phyloP scores from a whole-genome alignment of 305 asterid genomes.

The Stenogyne calaminthoides region DNA sequence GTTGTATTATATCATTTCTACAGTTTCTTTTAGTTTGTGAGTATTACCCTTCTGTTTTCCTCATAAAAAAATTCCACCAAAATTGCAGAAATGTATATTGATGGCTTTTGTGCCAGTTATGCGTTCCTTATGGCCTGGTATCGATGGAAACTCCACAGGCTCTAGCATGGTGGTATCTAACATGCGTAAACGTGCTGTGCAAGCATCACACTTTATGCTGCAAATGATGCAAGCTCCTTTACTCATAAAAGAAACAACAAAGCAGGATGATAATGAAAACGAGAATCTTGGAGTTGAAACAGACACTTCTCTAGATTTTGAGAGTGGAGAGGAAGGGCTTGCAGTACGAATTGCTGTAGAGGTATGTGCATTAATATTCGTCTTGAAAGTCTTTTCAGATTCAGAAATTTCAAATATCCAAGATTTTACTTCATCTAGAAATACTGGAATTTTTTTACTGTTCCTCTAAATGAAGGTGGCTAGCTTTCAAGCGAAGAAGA shows the following conservation, averaged over 20 bases:
- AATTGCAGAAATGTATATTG: constrained; percentile 76
- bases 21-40: constrained; percentile 1
- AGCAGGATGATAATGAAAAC: constrained; percentile 35
- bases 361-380: constrained; percentile 48
- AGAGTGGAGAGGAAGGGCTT: constrained; percentile 90
- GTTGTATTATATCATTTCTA: constrained; percentile 21
- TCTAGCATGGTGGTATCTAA: constrained; percentile 67
- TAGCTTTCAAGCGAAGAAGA: constrained; percentile 66
- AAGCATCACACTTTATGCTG: constrained; percentile 92
- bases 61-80: constrained; percentile 9
- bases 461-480: constrained; percentile 51
- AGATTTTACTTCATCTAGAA: constrained; percentile 6
- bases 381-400: background rate
- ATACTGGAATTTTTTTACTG: constrained; percentile 21
- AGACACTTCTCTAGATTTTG: constrained; percentile 46
- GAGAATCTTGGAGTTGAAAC: constrained; percentile 38
- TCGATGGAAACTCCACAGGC: constrained; percentile 59
- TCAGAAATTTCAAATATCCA: background rate
- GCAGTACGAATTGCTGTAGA: constrained; percentile 84
- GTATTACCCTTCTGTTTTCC: constrained; percentile 4
- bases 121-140: constrained; percentile 96
- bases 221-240: constrained; percentile 95
- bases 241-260: constrained; percentile 45
- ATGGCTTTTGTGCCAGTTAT: constrained; percentile 79
- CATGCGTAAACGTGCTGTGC: constrained; percentile 88